Conservation (phyloP, 352 stramenopile genomes). For the Pythium sukuiense region DNA sequence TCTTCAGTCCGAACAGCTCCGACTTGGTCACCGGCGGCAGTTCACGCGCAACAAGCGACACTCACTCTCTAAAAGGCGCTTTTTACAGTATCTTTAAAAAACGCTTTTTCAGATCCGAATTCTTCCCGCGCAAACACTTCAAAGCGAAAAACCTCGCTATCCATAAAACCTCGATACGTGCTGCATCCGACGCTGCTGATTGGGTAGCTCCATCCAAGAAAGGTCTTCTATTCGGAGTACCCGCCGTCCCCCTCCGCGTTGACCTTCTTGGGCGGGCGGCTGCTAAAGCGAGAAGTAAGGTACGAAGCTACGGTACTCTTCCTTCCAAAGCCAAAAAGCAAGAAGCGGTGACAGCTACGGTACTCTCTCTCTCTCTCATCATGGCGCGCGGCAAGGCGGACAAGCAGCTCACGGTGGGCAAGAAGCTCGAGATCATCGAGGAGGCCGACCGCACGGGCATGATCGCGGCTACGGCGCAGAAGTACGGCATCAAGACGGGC, state of each 20-base stretch:
- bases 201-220: not conserved
- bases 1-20: not conserved
- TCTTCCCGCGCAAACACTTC: constrained; percentile 10
- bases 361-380: constrained; percentile 17
- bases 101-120: not conserved
- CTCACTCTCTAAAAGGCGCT: not conserved
- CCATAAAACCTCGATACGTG: not conserved
- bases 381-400: constrained; percentile 86
- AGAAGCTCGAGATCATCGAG: constrained; percentile 90
- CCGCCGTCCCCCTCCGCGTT: not conserved
- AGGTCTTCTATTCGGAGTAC: not conserved
- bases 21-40: not conserved
- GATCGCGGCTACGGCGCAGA: constrained; percentile 75
- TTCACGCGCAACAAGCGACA: constrained; percentile 4
- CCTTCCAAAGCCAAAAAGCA: not conserved
- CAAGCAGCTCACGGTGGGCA: constrained; percentile 77
- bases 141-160: constrained; percentile 4
- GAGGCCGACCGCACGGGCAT: constrained; percentile 80
- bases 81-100: not conserved
- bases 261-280: not conserved
- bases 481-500: constrained; percentile 85
- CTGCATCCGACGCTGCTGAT: not conserved
- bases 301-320: constrained; percentile 19
- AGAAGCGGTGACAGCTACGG: constrained; percentile 23
- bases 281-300: constrained; percentile 25